Base-by-base conservation (phyloP, 306 rosid genomes). In the Medicago ruthenica region DNA sequence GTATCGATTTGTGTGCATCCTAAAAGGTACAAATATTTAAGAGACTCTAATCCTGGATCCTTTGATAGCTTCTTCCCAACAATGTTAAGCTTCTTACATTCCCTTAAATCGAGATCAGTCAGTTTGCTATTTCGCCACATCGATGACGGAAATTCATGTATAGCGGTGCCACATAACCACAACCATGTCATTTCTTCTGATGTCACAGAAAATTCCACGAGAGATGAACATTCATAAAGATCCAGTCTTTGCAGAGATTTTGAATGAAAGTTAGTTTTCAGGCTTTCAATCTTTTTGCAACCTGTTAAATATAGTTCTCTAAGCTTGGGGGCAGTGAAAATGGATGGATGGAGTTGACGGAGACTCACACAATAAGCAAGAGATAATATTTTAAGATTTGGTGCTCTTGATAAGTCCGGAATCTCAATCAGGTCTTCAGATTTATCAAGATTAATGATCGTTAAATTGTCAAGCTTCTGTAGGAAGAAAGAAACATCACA, bases 271-370 rank as follows among this genome's bases (percentile, higher is more conserved):
- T 60, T 7, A 1, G 17, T 18, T 45, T 45, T 47, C 14, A 74
- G 6, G 6, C 58, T 74, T 45, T 45, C 21, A 16, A 47, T 74
- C 51, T 10, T 20, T 16, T 1, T 16, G 61, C 78, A 74, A 1
- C 47, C 3, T 0, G 0, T 0, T 27, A 74, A 34, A n/a, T 2
- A 0, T 16, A 71, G 50, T 1, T 0, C 0, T 34, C 0, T 12
- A 36, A 71, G 65, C 76, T 71, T 71, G 14, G 57, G 62, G 7
- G 17, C 24, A 11, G 24, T n/a, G 1, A 64, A 55, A 41, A 54
- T 8, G 6, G 74, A 70, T 53, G 74, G 70, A 36, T 70, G 65
- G 18, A 81, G 18, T 0, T 13, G 5, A 14, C 0, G 0, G 5
- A 81, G 51, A 4, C 37, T 63, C 24, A 0, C 0, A 81, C 85